Base-by-base conservation (phyloP, 2,329 filamentous ascomycete species). In the Fusarium nurragi region DNA sequence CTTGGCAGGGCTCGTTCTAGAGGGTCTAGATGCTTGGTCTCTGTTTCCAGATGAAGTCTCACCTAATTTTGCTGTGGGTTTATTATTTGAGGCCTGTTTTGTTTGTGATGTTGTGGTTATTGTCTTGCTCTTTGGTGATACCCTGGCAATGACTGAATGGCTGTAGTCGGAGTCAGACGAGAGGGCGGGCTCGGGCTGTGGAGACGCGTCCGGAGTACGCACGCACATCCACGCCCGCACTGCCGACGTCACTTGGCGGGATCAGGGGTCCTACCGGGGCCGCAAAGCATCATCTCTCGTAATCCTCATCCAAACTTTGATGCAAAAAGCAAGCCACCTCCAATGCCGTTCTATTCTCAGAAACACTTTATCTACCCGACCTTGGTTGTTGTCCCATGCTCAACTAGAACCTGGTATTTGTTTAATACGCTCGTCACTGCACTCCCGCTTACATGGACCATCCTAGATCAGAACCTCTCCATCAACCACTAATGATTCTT, bases 171-270 rank as follows among this genome's bases (percentile, higher is more conserved):
- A 64, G 54, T 45, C 53, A 48, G 40, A 53, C 22, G 28, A 43
- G 19, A 41, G 28, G 23, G 46, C 32, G 34, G 40, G 50, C 46
- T 64, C 32, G 34, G 40, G 54, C 49, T 64, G 58, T 68, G 65
- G 65, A 56, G 65, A 68, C 57, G 61, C 60, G 60, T 67, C 50
- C 46, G 49, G 39, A 61, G 39, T 54, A 54, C 38, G 50, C 49
- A 56, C 16, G 47, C 45, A n/a, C 36, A 32, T 16, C 23, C 52
- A 36, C 38, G 51, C 58, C 25, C 25, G 57, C 61, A 68, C 56
- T 66, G 65, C 65, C 65, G 65, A 68, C 65, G 65, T 68, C 65
- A 68, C 64, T 67, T 57, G 49, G 55, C 60, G 60, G 56, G 54
- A 34, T 41, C 46, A 73, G 51, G 64, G 60, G 52, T 57, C 49